Evolutionary conservation across 106 monocot species (phyloP).

Genomic region (Allium cepa): DNA sequence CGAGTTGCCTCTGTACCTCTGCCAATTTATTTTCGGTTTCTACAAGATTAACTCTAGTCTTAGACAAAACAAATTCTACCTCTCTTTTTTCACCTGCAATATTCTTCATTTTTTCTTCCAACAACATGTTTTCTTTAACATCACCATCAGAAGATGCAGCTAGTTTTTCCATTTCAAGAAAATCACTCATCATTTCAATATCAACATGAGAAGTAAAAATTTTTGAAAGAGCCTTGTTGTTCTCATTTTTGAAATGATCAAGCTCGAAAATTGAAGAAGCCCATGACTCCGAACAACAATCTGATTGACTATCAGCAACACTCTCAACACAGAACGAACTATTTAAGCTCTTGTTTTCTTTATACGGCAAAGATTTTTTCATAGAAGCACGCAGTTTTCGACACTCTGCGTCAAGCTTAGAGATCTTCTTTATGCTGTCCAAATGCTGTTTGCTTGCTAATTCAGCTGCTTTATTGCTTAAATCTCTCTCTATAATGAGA

Average conservation of each 20-base stretch:
- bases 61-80: constrained; percentile 17
- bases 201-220: constrained; percentile 10
- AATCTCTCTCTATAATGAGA: constrained; percentile 38
- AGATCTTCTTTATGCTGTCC: constrained; percentile 45
- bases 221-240: constrained; percentile 11
- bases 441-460: constrained; percentile 42
- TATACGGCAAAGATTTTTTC: constrained; percentile 33
- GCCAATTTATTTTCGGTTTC: constrained; percentile 13
- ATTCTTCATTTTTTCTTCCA: constrained; percentile 15
- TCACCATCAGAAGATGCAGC: constrained; percentile 21
- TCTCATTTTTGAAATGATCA: constrained; percentile 28
- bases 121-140: not conserved
- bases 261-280: constrained; percentile 17
- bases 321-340: constrained; percentile 16
- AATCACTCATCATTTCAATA: constrained; percentile 40
- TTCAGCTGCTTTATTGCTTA: constrained; percentile 41
- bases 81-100: constrained; percentile 24
- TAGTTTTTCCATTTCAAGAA: constrained; percentile 41
- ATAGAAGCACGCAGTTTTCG: constrained; percentile 26
- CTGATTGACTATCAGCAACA: constrained; percentile 15
- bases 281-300: constrained; percentile 13
- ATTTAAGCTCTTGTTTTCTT: constrained; percentile 5
- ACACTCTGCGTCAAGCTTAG: constrained; percentile 59
- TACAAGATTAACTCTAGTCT: constrained; percentile 19
- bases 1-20: constrained; percentile 17